A percentile compares a stretch with the other conserved stretches of the same genome.
phyloP scores from a whole-genome alignment of 768 basidiomycete genomes.

The Rhodotorula diobovata region DNA sequence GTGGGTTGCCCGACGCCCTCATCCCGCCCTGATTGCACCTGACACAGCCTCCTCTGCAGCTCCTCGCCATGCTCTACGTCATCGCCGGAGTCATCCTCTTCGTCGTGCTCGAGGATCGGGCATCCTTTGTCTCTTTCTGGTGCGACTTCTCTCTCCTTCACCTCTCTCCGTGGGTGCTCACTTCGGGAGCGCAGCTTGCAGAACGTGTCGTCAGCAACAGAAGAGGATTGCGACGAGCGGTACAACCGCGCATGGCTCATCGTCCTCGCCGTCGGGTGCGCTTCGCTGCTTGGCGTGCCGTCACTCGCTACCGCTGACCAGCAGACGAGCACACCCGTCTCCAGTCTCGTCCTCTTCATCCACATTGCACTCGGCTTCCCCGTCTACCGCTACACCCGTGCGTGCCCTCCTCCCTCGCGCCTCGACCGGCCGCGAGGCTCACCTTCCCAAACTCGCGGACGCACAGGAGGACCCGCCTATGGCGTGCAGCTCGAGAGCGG shows the following conservation, averaged over 20 bases:
- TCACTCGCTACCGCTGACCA: too few species aligned
- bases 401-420: neutral
- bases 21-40: neutral
- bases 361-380: constrained; percentile 24
- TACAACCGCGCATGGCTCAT: constrained; percentile 24
- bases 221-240: neutral
- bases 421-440: neutral
- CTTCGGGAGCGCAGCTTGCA: neutral
- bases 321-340: too few species aligned
- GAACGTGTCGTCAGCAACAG: neutral
- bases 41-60: neutral
- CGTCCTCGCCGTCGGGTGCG: neutral
- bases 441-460: neutral
- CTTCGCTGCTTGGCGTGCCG: neutral
- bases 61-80: constrained; percentile 11
- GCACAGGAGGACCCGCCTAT: constrained; percentile 13
- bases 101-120: constrained; percentile 12
- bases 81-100: constrained; percentile 3
- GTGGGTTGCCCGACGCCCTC: neutral
- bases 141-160: neutral
- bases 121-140: constrained; percentile 29
- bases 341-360: constrained; percentile 4
- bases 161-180: neutral
- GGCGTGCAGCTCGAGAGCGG: constrained; percentile 12
- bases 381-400: constrained; percentile 30